Base-by-base conservation (phyloP, 106 monocot genomes). In the Dendrobium chrysotoxum region DNA sequence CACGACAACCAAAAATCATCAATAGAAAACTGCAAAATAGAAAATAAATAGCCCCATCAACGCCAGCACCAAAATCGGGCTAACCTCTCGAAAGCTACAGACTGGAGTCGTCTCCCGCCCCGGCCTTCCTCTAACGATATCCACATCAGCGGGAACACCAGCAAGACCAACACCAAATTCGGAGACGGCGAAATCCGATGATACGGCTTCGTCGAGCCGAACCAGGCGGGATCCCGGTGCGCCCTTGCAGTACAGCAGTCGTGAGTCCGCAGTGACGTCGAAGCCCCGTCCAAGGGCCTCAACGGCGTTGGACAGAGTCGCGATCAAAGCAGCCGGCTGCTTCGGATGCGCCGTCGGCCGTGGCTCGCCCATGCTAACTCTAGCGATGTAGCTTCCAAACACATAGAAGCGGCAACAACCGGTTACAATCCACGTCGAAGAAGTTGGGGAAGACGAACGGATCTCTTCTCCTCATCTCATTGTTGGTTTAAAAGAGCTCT, bases 181-280 rank as follows among this genome's bases (percentile, higher is more conserved):
- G 0, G 76, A 16, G 57, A 93, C 15, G 2, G 3, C 66, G 42
- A 91, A 75, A 39, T 85, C 85, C 82, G 86, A 44, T 16, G 64
- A 45, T 47, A 31, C 44, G 15, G 5, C 76, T 67, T 80, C 92
- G 40, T 85, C 83, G 7, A 86, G 31, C 53, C 30, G 72, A 41
- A 89, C 80, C 61, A 95, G 87, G 41, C 88, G 79, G 28, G 88
- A 86, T 39, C 87, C 92, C 2, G 89, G 80, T 18, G 86, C 78
- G 28, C 93, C 96, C 82, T 93, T 96, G 87, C 96, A 96, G 88
- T 96, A 96, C 80, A 96, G 91, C 18, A 96, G 88, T 21, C 96
- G 85, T 11, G 87, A 85, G 77, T 96, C 96, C 15, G 91, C 82
- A n/a, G 89, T 86, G 12, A 93, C 93, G 72, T 96, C 96, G 84